Evolutionary conservation across 23 red algal genomes (phyloP), one percentile per base, ranked within the genome.

Genomic region (Cyanidium caldarium): DNA sequence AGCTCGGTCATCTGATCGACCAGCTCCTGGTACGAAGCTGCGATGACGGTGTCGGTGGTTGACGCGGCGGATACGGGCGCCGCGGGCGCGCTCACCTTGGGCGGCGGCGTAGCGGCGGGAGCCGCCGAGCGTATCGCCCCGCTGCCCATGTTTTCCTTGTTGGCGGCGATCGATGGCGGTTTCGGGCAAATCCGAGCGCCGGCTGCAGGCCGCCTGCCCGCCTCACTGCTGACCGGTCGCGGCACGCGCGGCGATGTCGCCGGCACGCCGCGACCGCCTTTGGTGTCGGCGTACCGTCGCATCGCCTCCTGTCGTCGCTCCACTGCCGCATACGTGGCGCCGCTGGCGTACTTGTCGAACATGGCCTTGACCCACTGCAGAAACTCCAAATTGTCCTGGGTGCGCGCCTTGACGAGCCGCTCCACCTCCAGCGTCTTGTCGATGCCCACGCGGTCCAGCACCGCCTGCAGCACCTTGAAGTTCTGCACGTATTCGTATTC

Each of bases 311-410:
- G 35, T 14, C 85, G 46, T 33, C 39, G 33, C 14, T 58, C 73
- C 33, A 80, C 35, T 78, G 76, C 42, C 72, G 75, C 38, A 72
- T 70, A 17, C 75, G 66, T 3, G 68, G 75, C 44, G 68, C 82
- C 46, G 67, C 76, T 39, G 68, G 66, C 28, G 78, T 75, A 65
- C 70, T 80, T 19, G 75, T 87, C 83, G 46, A 82, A 95, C 40
- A 78, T 82, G 37, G 73, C 83, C 72, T 95, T 95, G 20, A 88
- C 69, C 90, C 90, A 95, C 35, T 95, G 90, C 44, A 87, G 77
- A 36, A 95, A 95, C 51, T 87, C 90, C 1, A 95, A 46, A 38
- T 95, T 95, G 67, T 95, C 90, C 70, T 95, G 90, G 33, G 80
- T 77, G 34, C 83, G 79, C 42, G 74, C 90, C 57, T 84, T 87